A percentile compares a stretch with the other conserved stretches of the same genome.
Conservation (phyloP, 1,139 yeast genomes). For the Chernovozyma aurita region DNA sequence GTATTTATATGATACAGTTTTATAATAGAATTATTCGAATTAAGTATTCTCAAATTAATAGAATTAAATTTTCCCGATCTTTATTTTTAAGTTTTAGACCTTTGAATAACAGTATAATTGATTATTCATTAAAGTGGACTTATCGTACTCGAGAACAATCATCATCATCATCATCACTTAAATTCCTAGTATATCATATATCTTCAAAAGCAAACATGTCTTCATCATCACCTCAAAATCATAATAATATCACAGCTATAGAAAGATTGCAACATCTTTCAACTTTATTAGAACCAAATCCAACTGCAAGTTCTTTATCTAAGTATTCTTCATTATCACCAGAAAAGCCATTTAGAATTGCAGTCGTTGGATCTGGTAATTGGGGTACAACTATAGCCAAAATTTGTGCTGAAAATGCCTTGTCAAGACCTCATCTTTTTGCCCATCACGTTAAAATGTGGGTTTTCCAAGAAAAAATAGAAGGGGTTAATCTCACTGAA, state of each 20-base stretch:
- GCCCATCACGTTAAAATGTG: constrained; percentile 41
- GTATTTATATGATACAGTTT: too few species aligned
- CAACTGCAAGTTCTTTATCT: constrained; percentile 3
- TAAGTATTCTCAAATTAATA: too few species aligned
- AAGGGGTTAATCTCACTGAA: constrained; percentile 40
- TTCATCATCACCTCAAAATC: background rate
- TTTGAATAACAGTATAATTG: too few species aligned
- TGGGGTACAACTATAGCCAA: constrained; percentile 51
- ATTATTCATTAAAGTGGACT: too few species aligned
- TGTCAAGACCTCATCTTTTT: constrained; percentile 37
- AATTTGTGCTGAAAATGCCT: constrained; percentile 41
- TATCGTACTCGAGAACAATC: too few species aligned
- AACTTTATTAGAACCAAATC: constrained; percentile 28
- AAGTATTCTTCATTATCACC: constrained; percentile 4
- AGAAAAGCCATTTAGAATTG: constrained; percentile 33
- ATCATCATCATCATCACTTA: background rate
- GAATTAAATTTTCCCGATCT: too few species aligned
- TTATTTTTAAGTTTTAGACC: too few species aligned
- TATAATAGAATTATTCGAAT: too few species aligned
- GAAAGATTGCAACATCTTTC: constrained; percentile 39
- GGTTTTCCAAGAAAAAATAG: constrained; percentile 42
- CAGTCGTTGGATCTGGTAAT: constrained; percentile 46
- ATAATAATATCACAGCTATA: constrained; percentile 13
- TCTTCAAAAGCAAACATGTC: background rate
- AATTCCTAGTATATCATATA: too few species aligned